phyloP scores from a whole-genome alignment of 2,329 filamentous ascomycete genomes.

The Westerdykella ornata region DNA sequence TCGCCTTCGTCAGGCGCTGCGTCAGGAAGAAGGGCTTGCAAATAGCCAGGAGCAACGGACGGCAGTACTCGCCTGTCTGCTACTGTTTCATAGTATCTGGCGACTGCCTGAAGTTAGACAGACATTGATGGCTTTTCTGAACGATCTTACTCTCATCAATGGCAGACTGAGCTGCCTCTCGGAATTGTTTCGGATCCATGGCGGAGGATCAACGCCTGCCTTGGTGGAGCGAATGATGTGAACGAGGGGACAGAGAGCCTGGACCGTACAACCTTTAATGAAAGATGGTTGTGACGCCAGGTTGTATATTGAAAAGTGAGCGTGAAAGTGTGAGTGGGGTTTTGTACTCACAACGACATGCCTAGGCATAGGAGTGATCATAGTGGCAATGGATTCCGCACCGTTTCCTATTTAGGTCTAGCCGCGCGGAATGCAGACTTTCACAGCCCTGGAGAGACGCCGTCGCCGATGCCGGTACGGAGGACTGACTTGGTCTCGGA shows the following conservation, averaged over 20 bases:
- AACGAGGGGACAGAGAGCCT: neutral
- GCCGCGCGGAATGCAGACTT: no score
- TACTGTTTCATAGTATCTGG: constrained; percentile 74
- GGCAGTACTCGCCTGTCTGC: constrained; percentile 65
- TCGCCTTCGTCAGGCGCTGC: constrained; percentile 60
- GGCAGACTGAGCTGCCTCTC: constrained; percentile 65
- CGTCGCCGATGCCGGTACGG: no score
- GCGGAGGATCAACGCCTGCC: constrained; percentile 3
- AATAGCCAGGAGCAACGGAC: constrained; percentile 75
- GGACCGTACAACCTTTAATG: no score
- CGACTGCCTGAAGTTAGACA: constrained; percentile 50
- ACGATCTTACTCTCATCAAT: constrained; percentile 66
- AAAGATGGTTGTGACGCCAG: no score
- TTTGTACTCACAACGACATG: no score
- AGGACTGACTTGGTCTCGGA: no score
- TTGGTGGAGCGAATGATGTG: neutral
- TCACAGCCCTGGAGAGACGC: no score
- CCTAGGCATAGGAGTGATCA: no score
- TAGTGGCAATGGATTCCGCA: constrained; percentile 9
- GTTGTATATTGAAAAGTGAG: no score
- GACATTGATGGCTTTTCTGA: neutral
- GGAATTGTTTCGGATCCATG: constrained; percentile 78
- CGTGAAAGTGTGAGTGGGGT: no score
- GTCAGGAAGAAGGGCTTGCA: constrained; percentile 68
- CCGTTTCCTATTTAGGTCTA: constrained; percentile 3